These are phyloP conservation scores for Crithidia bombi DNA, from an alignment of 208 protist genomes.

Conservation along the genomic window DNA sequence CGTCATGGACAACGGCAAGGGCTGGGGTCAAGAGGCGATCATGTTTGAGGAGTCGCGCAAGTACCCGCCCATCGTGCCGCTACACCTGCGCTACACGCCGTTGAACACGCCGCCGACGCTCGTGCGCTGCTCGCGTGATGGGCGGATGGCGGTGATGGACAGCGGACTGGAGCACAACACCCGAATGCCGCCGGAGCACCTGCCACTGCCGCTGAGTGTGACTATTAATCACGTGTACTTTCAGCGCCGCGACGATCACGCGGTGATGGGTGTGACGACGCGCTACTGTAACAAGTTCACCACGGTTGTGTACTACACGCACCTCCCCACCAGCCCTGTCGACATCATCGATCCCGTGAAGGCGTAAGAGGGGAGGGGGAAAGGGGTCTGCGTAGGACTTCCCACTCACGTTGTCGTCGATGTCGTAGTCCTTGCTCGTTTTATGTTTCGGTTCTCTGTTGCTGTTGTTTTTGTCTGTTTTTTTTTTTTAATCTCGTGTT, in stretches of 20 bases:
- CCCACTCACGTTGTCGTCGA: too few relatives aligned
- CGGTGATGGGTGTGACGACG: slow-evolving; percentile 87
- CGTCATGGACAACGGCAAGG: slow-evolving; percentile 75
- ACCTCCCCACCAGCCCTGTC: slow-evolving; percentile 38
- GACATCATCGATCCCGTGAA: slow-evolving; percentile 26
- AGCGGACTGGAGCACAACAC: slow-evolving; percentile 38
- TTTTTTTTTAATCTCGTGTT: neutral
- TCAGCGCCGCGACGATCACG: slow-evolving; percentile 86
- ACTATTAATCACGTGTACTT: slow-evolving; percentile 95
- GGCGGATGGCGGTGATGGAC: slow-evolving; percentile 55
- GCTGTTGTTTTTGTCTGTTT: slow-evolving; percentile 13
- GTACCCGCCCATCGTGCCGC: slow-evolving; percentile 88
- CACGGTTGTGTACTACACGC: slow-evolving; percentile 90
- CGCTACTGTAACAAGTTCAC: slow-evolving; percentile 92
- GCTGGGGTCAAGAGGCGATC: slow-evolving; percentile 81
- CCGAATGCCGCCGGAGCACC: slow-evolving; percentile 62
- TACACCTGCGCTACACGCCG: slow-evolving; percentile 91
- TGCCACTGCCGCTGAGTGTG: slow-evolving; percentile 87
- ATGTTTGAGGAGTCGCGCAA: slow-evolving; percentile 89
- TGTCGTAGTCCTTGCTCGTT: slow-evolving; percentile 4
- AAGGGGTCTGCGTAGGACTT: too few relatives aligned
- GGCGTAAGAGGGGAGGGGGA: slow-evolving; percentile 1
- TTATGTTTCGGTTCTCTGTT: neutral
- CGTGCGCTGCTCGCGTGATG: slow-evolving; percentile 72
- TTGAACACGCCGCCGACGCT: slow-evolving; percentile 92